Evolutionary conservation across 2,329 filamentous ascomycete species (phyloP), one percentile per base, ranked within the genome.

Genomic region (Canariomyces notabilis): DNA sequence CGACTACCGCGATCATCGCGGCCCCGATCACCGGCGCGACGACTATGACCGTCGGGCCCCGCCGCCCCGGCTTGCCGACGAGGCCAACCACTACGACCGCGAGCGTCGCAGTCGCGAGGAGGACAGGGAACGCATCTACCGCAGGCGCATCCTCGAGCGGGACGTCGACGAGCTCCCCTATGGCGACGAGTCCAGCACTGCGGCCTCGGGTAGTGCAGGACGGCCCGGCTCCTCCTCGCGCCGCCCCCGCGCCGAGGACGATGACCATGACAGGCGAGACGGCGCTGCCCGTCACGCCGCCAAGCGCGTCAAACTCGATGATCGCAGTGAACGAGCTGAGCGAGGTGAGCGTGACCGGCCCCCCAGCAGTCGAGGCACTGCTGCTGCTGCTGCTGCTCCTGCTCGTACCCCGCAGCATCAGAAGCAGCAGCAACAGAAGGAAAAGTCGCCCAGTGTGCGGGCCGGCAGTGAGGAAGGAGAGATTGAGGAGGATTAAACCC

Each of bases 401-500:
- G 65, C 62, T 54, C 72, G 71, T 61, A 71, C 42, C 7, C 46
- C 42, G 26, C 42, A 42, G 14, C 37, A 34, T n/a, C 29, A 15
- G 9, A 42, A 48, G 34, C 73, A 61, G 77, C 74, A 63, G 76
- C 64, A 56, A 43, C 47, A 53, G 36, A 50, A 56, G 39, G 64
- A 49, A 32, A 29, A 48, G 23, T 73, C 80, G 42, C 72, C 75
- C 38, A 78, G 75, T 46, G 74, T 89, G 46, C 83, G 87, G 60
- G 91, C 87, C 49, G 93, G 93, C 43, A 96, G 90, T 61, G 93
- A 98, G 69, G 93, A 98, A 68, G 93, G 93, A 42, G 93, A 98
- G 71, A 97, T 98, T 59, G 93, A 95, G 67, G 90, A 97, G 73
- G 79, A 82, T 57, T 80, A 70, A 19, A 32, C 5, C 15, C 14